phyloP scores from a whole-genome alignment of 129 eudicot species.

The Pulicaria dysenterica region DNA sequence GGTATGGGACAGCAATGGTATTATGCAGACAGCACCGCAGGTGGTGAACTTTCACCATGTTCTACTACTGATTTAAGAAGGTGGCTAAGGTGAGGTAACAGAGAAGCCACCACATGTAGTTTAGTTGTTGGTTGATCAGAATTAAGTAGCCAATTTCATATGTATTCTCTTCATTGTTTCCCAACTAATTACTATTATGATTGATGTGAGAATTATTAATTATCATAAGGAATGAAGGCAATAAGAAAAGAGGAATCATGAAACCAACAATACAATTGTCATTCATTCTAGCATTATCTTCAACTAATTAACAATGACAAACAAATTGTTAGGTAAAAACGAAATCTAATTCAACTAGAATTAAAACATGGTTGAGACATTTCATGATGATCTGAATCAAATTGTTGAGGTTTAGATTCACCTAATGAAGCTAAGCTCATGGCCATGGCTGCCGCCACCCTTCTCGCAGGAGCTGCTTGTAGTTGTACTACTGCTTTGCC shows the following conservation, averaged over 20 bases:
- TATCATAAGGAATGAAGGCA: too few species aligned
- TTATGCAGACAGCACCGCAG: constrained; percentile 60
- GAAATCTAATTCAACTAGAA: constrained; percentile 26
- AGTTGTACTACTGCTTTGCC: constrained; percentile 35
- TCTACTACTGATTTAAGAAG: constrained; percentile 79
- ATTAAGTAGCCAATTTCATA: constrained; percentile 17
- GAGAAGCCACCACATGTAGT: constrained; percentile 9
- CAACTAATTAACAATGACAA: constrained; percentile 6
- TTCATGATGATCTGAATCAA: not conserved
- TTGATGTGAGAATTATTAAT: too few species aligned
- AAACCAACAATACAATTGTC: constrained; percentile 11
- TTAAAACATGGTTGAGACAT: not conserved
- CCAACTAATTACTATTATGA: constrained; percentile 2
- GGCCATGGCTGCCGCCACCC: constrained; percentile 30
- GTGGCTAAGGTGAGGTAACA: constrained; percentile 65
- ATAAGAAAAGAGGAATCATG: too few species aligned
- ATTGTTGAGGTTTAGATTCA: constrained; percentile 18
- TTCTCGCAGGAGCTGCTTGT: constrained; percentile 57
- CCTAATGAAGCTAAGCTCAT: constrained; percentile 47
- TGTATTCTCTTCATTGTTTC: constrained; percentile 38
- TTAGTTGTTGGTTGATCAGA: constrained; percentile 18
- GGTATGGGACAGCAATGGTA: constrained; percentile 69
- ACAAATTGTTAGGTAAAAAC: constrained; percentile 4
- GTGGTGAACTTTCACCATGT: constrained; percentile 82
- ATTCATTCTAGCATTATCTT: constrained; percentile 27